Conservation (phyloP, 163 green algal species). For the Volvox carteri region DNA sequence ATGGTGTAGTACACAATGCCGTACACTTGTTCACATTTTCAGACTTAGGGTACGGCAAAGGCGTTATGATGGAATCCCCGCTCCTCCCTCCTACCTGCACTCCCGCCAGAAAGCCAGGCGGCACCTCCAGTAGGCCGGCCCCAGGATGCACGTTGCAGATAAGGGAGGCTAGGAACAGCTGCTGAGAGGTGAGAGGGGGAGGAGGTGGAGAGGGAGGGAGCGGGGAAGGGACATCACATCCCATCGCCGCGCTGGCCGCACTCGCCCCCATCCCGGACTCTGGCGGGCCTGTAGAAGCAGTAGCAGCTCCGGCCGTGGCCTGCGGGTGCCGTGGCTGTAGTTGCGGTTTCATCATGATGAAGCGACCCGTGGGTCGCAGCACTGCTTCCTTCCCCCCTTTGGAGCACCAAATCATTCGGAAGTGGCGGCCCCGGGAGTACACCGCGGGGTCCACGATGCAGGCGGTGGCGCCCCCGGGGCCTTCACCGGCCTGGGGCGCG, state of each 20-base stretch:
- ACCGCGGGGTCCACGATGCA: slow-evolving; percentile 85
- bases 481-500: slow-evolving; percentile 26
- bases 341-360: slow-evolving; percentile 20
- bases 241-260: background rate
- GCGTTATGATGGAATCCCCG: no score
- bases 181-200: background rate
- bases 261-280: background rate
- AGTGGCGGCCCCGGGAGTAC: slow-evolving; percentile 88
- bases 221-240: background rate
- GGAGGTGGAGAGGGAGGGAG: background rate
- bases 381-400: slow-evolving; percentile 86
- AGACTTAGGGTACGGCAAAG: no score
- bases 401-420: slow-evolving; percentile 80
- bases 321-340: background rate
- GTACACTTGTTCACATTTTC: no score
- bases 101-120: slow-evolving; percentile 41
- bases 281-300: background rate
- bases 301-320: background rate
- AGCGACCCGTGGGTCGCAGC: slow-evolving; percentile 75
- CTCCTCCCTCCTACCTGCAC: slow-evolving; percentile 8
- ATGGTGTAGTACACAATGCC: no score
- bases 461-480: slow-evolving; percentile 39
- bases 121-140: slow-evolving; percentile 68
- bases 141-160: slow-evolving; percentile 74
- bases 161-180: slow-evolving; percentile 77